Evolutionary conservation across 257 asterid species (phyloP), one percentile per base, ranked within the genome.

Genomic region (Handroanthus guayacan): DNA sequence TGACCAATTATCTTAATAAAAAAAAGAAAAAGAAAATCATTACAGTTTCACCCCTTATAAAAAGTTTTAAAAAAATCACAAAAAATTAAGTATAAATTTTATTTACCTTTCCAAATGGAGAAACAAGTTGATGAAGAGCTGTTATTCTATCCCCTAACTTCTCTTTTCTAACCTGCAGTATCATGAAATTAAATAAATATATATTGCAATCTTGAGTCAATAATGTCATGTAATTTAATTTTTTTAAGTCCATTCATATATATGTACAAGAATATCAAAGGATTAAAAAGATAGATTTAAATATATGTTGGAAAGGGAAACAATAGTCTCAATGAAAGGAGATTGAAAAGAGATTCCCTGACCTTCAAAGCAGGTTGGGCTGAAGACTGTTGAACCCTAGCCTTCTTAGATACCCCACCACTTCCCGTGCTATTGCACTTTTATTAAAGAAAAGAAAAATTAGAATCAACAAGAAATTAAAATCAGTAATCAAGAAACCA

Each of bases 71-170:
- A 25, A 25, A 25, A 25, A 25, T 25, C 0, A 25, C 31, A 25
- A 25, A 25, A 25, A 25, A 25, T 25, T 25, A 25, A 25, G 31
- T 25, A 25, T 25, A 25, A 56, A 20, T 38, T 39, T 39, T 55
- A 34, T 20, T 51, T 87, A 88, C 99, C 99, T 95, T 95, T 84
- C 98, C 98, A 81, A 95, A 95, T 79, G 99, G 99, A 78, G 99
- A 95, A 89, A 92, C 99, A 68, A 95, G 86, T 82, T 92, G 98
- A 84, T 95, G 99, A 73, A 95, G 99, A 41, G 97, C 85, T 69
- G 98, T 89, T 78, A 95, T 90, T 89, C 98, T 87, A 79, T 91
- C 99, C 62, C 97, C 96, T 12, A 95, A 81, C 83, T 95, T 95
- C 90, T 91, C 98, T 87, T 92, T 95, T 78, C 98, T 91, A 73